A percentile compares a stretch with the other conserved stretches of the same genome.
Evolutionary conservation across 2,329 filamentous ascomycete species (phyloP).

Genomic region (Xylariaceae sp.): DNA sequence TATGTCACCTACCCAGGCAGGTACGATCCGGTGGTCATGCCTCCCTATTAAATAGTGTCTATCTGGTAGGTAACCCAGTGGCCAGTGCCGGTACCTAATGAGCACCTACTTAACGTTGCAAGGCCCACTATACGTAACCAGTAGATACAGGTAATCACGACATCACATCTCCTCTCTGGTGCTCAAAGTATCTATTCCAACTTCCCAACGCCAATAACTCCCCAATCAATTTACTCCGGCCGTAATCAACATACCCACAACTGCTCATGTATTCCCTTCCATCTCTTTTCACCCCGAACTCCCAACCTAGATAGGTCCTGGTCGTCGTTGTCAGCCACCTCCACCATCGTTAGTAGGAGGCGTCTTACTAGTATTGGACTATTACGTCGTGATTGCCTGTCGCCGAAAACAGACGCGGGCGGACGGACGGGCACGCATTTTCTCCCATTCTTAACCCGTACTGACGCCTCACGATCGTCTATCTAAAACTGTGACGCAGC

Average conservation of each 20-base stretch:
- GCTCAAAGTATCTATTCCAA: not conserved
- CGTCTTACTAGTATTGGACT: not conserved
- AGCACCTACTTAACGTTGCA: not conserved
- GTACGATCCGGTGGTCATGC: too few species aligned
- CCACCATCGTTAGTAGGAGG: not conserved
- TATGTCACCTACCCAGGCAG: too few species aligned
- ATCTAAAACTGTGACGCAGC: not conserved
- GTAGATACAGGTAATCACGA: slow-evolving; percentile 14
- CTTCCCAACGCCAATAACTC: not conserved
- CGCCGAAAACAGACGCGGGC: not conserved
- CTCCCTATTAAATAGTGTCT: too few species aligned
- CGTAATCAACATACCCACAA: not conserved
- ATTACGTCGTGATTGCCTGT: not conserved
- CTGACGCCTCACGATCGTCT: not conserved
- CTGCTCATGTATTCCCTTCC: not conserved
- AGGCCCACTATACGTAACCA: not conserved
- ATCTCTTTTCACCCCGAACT: not conserved
- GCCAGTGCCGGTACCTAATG: not conserved
- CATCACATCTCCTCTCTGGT: slow-evolving; percentile 6
- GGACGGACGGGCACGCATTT: not conserved
- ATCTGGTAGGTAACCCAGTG: too few species aligned
- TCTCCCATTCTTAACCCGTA: not conserved
- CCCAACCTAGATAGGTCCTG: not conserved
- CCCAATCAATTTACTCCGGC: not conserved
- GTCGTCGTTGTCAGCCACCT: not conserved